Base-by-base conservation (phyloP, 2,329 filamentous ascomycete genomes). In the Fusarium nygamai region DNA sequence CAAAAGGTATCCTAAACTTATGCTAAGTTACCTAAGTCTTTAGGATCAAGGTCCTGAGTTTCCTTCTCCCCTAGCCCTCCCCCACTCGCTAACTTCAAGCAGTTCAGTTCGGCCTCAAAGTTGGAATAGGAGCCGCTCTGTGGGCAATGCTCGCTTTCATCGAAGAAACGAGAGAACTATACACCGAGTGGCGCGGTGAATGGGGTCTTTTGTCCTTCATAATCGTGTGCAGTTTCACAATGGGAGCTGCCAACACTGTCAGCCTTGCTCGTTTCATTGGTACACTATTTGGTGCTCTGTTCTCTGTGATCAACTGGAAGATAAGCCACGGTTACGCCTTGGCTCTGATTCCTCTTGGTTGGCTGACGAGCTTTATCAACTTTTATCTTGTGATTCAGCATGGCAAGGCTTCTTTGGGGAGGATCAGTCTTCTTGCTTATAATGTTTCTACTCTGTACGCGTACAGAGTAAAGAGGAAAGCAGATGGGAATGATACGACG, bases 211-310 rank as follows among this genome's bases (percentile, higher is more conserved):
- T 99, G 36, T 98, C 95, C 0, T 98, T 98, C 85, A 98, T 98
- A 95, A 91, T 98, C 78, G 96, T 99, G n/a, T 98, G 95, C 80
- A 95, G 93, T 46, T 98, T 98, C 95, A 99, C 96, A 0, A 95
- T 98, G 14, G 96, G 96, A n/a, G 95, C 96, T 9, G 94, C 95
- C 22, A 99, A 98, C 81, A 98, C 96, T 0, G 98, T 96, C 0
- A 95, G 94, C 3, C 90, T 91, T 78, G 91, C 95, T 46, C 92
- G 96, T 73, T 96, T 98, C 80, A 86, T 94, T 8, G 96, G 96
- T 59, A 99, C 96, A 0, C 86, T 94, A 31, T 87, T 97, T 34
- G 96, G 96, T 16, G 95, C 94, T 5, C 80, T 88, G 3, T 92
- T 92, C 69, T 94, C 96, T 0, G 88, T 96, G 31, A 71, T 93